These are phyloP conservation scores for Monilinia vaccinii-corymbosi DNA, from an alignment of 2,329 filamentous ascomycete species.

Conservation along the genomic window DNA sequence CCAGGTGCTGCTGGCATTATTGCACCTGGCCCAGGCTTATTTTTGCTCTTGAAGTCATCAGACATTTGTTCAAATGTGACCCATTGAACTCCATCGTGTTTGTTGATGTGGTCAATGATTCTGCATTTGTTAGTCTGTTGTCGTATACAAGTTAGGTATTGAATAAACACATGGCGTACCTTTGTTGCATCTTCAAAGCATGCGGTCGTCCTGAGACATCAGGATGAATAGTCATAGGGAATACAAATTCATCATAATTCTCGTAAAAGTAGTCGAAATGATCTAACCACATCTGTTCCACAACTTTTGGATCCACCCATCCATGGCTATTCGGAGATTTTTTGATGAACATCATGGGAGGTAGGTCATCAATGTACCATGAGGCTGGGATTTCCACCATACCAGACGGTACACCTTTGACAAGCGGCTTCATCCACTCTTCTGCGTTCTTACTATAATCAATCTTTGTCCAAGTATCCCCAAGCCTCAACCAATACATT, in stretches of 20 bases:
- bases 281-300: slow-evolving; percentile 35
- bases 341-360: slow-evolving; percentile 68
- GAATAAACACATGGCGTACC: slow-evolving; percentile 32
- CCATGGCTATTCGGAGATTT: slow-evolving; percentile 56
- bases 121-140: slow-evolving; percentile 30
- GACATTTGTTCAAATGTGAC: slow-evolving; percentile 63
- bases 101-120: slow-evolving; percentile 61
- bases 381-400: slow-evolving; percentile 57
- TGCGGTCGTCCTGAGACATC: slow-evolving; percentile 65
- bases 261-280: slow-evolving; percentile 68
- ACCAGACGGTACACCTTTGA: slow-evolving; percentile 49
- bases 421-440: slow-evolving; percentile 58
- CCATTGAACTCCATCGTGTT: slow-evolving; percentile 52
- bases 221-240: slow-evolving; percentile 69
- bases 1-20: slow-evolving; percentile 49
- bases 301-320: slow-evolving; percentile 42
- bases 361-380: slow-evolving; percentile 53
- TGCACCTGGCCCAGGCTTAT: slow-evolving; percentile 46
- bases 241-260: slow-evolving; percentile 68
- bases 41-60: slow-evolving; percentile 64
- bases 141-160: no score
- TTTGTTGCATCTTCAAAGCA: slow-evolving; percentile 64
- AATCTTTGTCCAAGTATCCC: slow-evolving; percentile 59
- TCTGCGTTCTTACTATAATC: slow-evolving; percentile 54
- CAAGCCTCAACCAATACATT: slow-evolving; percentile 53